These are phyloP conservation scores for Chytriomyces hyalinus DNA, from an alignment of 192 early-diverging fungal species.

Conservation along the genomic window DNA sequence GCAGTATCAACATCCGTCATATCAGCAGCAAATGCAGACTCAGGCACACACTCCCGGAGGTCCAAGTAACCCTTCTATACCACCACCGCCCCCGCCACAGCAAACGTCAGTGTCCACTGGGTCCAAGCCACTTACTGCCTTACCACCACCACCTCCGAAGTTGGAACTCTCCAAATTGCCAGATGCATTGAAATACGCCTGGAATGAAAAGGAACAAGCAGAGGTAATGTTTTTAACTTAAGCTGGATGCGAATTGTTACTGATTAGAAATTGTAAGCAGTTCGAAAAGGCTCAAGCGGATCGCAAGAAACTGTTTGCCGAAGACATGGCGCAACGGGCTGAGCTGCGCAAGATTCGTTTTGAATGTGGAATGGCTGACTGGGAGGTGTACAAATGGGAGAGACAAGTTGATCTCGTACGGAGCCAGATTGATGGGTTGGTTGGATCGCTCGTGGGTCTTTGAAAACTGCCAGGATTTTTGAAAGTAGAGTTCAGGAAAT, in stretches of 20 bases:
- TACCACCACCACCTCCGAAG: conserved; percentile 10
- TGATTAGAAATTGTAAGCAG: conserved; percentile 12
- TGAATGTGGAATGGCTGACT: conserved; percentile 26
- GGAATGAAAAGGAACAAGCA: conserved; percentile 37
- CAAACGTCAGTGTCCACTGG: background rate
- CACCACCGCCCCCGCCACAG: background rate
- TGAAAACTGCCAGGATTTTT: too few relatives aligned
- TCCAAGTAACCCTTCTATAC: too few relatives aligned
- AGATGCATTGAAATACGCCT: conserved; percentile 28
- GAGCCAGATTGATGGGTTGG: too few relatives aligned
- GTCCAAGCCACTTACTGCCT: background rate
- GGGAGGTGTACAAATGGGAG: conserved; percentile 37
- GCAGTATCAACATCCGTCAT: background rate
- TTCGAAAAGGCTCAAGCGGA: conserved; percentile 32
- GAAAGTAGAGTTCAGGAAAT: too few relatives aligned
- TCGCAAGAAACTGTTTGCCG: conserved; percentile 11
- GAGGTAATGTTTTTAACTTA: conserved; percentile 11
- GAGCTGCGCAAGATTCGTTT: conserved; percentile 31
- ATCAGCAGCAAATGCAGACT: background rate
- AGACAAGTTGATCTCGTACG: conserved; percentile 19
- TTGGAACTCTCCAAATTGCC: conserved; percentile 22
- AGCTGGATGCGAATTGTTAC: background rate
- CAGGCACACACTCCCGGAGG: background rate
- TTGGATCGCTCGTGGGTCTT: too few relatives aligned
- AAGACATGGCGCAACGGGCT: conserved; percentile 15